Evolutionary conservation across 2,329 filamentous ascomycete genomes (phyloP).

Genomic region (Rhynchosporium secalis): DNA sequence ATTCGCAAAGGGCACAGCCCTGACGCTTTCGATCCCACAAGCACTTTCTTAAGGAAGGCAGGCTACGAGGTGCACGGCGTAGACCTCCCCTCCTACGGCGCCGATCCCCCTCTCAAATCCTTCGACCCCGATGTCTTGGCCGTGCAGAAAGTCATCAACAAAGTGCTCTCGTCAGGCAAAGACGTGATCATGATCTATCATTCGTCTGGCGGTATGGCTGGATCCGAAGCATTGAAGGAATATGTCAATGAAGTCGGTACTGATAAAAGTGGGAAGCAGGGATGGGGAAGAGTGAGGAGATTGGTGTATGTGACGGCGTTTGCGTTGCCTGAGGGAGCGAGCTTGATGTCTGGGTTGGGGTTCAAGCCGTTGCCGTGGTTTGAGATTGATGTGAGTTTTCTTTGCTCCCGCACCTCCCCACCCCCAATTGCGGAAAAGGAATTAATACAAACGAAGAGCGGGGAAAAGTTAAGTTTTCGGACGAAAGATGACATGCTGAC

Average conservation of each 20-base stretch:
- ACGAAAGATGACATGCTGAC: too few species aligned
- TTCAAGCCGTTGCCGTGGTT: constrained; percentile 25
- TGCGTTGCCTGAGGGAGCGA: constrained; percentile 23
- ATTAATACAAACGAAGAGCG: too few species aligned
- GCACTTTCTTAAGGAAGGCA: constrained; percentile 22
- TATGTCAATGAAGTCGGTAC: constrained; percentile 31
- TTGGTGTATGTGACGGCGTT: constrained; percentile 30
- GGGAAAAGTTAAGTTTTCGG: too few species aligned
- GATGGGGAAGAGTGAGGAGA: constrained; percentile 41
- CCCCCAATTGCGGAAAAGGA: too few species aligned
- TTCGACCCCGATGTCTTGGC: constrained; percentile 42
- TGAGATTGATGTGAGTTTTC: constrained; percentile 19
- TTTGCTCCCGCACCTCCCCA: background rate
- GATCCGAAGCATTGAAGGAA: constrained; percentile 41
- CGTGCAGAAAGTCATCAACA: constrained; percentile 39
- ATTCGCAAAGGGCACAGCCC: constrained; percentile 12
- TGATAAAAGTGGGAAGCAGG: constrained; percentile 35
- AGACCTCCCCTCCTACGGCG: constrained; percentile 26
- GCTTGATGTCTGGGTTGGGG: constrained; percentile 24
- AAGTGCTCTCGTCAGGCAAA: constrained; percentile 42
- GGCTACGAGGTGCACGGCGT: constrained; percentile 30
- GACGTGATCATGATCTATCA: constrained; percentile 45
- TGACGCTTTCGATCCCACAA: constrained; percentile 29
- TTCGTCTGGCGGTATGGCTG: constrained; percentile 44
- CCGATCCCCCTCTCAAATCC: constrained; percentile 23